phyloP scores from a whole-genome alignment of 768 basidiomycete species.

The Rhizopogon roseolus region DNA sequence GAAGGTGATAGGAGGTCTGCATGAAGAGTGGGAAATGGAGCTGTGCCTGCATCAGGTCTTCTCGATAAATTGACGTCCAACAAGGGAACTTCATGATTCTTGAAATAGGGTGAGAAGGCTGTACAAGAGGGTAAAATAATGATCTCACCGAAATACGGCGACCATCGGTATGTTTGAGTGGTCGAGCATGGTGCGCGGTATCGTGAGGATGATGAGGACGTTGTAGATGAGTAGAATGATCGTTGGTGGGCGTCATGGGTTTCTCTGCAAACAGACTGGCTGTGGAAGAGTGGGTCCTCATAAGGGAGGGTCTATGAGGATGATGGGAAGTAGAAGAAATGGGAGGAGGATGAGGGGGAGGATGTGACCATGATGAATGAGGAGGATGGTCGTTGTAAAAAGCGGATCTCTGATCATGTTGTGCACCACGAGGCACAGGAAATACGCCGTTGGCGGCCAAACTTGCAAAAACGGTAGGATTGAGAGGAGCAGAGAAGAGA shows the following conservation, averaged over 20 bases:
- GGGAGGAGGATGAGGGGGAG: constrained; percentile 7
- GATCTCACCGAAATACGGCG: constrained; percentile 14
- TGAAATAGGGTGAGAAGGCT: neutral
- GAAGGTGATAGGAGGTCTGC: constrained; percentile 16
- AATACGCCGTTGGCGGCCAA: constrained; percentile 59
- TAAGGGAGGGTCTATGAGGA: constrained; percentile 20
- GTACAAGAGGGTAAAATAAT: neutral
- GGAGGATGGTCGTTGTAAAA: constrained; percentile 16
- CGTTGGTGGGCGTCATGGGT: constrained; percentile 17
- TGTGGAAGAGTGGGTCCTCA: constrained; percentile 27
- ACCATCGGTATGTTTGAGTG: constrained; percentile 8
- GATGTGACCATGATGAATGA: constrained; percentile 21
- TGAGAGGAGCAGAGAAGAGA: constrained; percentile 58
- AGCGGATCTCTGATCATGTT: constrained; percentile 6
- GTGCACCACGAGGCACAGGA: constrained; percentile 24
- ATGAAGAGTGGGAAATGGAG: constrained; percentile 9
- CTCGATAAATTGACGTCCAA: constrained; percentile 10
- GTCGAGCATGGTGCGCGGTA: constrained; percentile 2
- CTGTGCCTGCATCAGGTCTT: constrained; percentile 8
- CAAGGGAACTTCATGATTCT: constrained; percentile 17
- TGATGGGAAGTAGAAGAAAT: constrained; percentile 9
- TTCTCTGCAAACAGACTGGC: constrained; percentile 10
- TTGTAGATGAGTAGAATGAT: constrained; percentile 5
- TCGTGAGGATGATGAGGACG: constrained; percentile 9
- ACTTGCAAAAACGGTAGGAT: constrained; percentile 55